Evolutionary conservation across 2,329 filamentous ascomycete species (phyloP).

Genomic region (Fusarium scirpi): DNA sequence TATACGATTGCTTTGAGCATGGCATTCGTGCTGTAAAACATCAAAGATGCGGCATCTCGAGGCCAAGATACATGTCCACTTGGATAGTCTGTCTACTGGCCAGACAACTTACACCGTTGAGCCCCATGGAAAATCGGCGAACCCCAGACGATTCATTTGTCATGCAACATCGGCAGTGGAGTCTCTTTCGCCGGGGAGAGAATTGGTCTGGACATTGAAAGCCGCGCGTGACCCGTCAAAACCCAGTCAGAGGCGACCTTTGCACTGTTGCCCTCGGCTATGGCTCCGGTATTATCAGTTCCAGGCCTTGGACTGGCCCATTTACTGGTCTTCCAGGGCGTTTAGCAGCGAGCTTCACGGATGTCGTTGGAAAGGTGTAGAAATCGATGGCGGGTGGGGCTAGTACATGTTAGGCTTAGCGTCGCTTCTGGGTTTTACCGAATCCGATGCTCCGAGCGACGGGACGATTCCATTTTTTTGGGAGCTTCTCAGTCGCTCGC

Average conservation of each 20-base stretch:
- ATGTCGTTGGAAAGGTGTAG: conserved; percentile 55
- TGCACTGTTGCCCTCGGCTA: conserved; percentile 38
- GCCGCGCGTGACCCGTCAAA: conserved; percentile 40
- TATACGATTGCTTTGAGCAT: neutral
- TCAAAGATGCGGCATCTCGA: neutral
- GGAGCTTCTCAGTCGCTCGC: conserved; percentile 46
- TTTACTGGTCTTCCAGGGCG: conserved; percentile 21
- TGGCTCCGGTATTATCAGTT: conserved; percentile 36
- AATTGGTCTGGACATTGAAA: conserved; percentile 34
- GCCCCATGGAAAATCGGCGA: conserved; percentile 33
- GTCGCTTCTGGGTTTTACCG: conserved; percentile 54
- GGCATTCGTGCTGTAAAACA: neutral
- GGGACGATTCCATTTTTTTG: conserved; percentile 54
- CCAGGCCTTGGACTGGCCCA: conserved; percentile 23
- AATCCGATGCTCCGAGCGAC: conserved; percentile 52
- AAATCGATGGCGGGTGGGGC: conserved; percentile 47
- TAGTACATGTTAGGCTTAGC: conserved; percentile 50
- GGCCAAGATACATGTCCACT: neutral
- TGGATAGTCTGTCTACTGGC: neutral
- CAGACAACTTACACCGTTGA: conserved; percentile 17
- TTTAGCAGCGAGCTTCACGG: conserved; percentile 37
- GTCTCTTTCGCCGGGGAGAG: conserved; percentile 19
- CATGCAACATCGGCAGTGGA: conserved; percentile 35
- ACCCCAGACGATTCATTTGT: conserved; percentile 44
- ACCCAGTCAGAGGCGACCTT: conserved; percentile 17